phyloP scores from a whole-genome alignment of 163 green algal genomes.

The Volvox carteri region DNA sequence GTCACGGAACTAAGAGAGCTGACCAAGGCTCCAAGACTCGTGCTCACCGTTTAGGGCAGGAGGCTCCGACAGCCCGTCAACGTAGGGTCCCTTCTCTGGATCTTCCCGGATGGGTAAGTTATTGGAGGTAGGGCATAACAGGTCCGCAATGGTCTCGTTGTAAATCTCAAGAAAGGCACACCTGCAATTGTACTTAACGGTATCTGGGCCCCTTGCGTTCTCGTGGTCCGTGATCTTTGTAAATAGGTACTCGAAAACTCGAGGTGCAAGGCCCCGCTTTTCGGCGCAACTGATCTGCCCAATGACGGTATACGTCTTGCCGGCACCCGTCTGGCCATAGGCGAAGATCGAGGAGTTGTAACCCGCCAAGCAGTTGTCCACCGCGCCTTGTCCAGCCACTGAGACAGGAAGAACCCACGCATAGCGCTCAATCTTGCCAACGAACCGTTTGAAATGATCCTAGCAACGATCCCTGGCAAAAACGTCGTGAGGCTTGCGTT shows the following conservation, averaged over 20 bases:
- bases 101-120: conserved; percentile 89
- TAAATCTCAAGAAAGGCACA: conserved; percentile 96
- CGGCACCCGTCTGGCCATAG: conserved; percentile 89
- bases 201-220: conserved; percentile 42
- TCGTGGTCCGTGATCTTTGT: conserved; percentile 75
- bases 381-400: conserved; percentile 81
- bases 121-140: conserved; percentile 79
- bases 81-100: conserved; percentile 81
- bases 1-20: not conserved
- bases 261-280: conserved; percentile 84
- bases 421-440: too few species aligned
- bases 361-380: conserved; percentile 86
- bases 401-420: conserved; percentile 2
- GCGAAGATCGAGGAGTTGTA: conserved; percentile 90
- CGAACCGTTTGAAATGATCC: too few species aligned
- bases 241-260: conserved; percentile 92
- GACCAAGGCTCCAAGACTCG: not conserved
- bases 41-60: conserved; percentile 80
- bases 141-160: conserved; percentile 95
- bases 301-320: conserved; percentile 89
- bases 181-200: conserved; percentile 68
- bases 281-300: conserved; percentile 55
- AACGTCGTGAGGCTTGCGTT: too few species aligned
- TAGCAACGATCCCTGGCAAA: too few species aligned
- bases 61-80: conserved; percentile 84